Evolutionary conservation across 176 grass and related monocot species (phyloP).

Genomic region (Hordeum marinum): DNA sequence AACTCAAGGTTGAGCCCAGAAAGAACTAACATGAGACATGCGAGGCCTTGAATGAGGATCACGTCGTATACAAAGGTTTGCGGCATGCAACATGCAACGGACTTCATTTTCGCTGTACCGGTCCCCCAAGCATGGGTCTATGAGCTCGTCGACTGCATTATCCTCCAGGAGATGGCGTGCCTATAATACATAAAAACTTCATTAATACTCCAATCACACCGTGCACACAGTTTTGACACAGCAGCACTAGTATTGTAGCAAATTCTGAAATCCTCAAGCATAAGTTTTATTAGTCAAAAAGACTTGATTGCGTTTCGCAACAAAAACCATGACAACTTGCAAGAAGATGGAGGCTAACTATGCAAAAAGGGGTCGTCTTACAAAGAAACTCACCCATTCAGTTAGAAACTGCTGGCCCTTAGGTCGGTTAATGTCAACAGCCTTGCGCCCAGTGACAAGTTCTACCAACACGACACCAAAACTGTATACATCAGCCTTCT

Average conservation of each 20-base stretch:
- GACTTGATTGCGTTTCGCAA: neutral
- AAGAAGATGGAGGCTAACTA: neutral
- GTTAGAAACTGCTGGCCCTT: slow-evolving; percentile 97
- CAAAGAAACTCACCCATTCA: slow-evolving; percentile 78
- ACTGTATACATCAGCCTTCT: slow-evolving; percentile 96
- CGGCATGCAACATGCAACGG: slow-evolving; percentile 82
- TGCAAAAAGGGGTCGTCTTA: neutral
- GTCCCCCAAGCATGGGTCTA: slow-evolving; percentile 70
- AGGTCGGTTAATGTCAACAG: slow-evolving; percentile 90
- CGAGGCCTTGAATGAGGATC: slow-evolving; percentile 92
- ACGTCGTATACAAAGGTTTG: slow-evolving; percentile 77
- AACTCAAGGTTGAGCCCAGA: neutral
- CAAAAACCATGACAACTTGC: neutral
- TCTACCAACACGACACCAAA: slow-evolving; percentile 96
- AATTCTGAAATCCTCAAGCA: neutral
- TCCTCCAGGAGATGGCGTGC: slow-evolving; percentile 75
- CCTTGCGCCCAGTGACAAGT: slow-evolving; percentile 91
- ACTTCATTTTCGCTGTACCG: slow-evolving; percentile 72
- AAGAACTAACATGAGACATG: slow-evolving; percentile 75
- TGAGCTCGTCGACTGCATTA: slow-evolving; percentile 51
- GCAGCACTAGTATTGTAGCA: neutral
- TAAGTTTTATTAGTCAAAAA: neutral
- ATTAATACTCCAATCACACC: neutral
- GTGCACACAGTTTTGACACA: slow-evolving; percentile 2
- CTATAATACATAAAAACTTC: slow-evolving; percentile 31